Evolutionary conservation across 2,329 filamentous ascomycete species (phyloP).

Genomic region (Colletotrichum trifolii): DNA sequence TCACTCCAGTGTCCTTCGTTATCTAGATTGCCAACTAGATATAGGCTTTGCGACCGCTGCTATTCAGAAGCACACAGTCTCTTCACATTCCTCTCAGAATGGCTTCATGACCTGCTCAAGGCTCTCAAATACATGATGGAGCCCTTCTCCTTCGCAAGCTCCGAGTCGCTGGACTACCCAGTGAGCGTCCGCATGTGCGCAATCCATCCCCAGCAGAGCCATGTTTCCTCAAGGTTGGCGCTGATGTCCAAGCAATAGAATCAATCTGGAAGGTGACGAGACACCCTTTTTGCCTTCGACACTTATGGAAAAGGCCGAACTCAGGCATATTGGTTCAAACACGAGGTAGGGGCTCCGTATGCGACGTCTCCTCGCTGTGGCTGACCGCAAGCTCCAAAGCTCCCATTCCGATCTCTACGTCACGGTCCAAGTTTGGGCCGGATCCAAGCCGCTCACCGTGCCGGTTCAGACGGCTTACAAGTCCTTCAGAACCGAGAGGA

Average conservation of each 20-base stretch:
- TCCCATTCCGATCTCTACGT: slow-evolving; percentile 90
- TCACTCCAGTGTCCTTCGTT: no score
- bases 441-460: slow-evolving; percentile 93
- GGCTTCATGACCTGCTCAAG: slow-evolving; percentile 15
- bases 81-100: slow-evolving; percentile 16
- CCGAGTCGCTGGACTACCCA: slow-evolving; percentile 82
- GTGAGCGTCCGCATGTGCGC: slow-evolving; percentile 73
- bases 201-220: background rate
- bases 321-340: slow-evolving; percentile 90
- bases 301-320: slow-evolving; percentile 79
- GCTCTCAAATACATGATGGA: slow-evolving; percentile 71
- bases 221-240: background rate
- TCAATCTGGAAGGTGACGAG: slow-evolving; percentile 60
- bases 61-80: background rate
- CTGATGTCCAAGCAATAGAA: slow-evolving; percentile 46
- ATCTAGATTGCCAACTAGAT: no score
- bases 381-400: slow-evolving; percentile 56
- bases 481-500: slow-evolving; percentile 80
- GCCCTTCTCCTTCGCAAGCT: slow-evolving; percentile 94
- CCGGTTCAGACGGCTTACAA: slow-evolving; percentile 94
- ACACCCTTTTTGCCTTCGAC: slow-evolving; percentile 66
- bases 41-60: no score
- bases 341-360: slow-evolving; percentile 63
- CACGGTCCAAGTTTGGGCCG: slow-evolving; percentile 93
- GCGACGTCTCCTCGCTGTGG: slow-evolving; percentile 17